phyloP scores from a whole-genome alignment of 345 rosid species.

The Salix udensis region DNA sequence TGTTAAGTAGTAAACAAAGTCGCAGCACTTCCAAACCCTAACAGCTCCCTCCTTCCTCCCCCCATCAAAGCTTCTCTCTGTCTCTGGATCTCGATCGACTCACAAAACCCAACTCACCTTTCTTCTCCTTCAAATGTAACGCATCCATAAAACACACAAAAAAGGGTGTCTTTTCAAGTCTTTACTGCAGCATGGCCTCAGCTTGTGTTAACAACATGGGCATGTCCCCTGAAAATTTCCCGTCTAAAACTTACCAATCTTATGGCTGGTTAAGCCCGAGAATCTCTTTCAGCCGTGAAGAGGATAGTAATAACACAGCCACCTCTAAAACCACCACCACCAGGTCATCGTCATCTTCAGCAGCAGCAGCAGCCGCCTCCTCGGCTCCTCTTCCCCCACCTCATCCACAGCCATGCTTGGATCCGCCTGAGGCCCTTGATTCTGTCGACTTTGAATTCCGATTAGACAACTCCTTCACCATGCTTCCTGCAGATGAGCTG shows the following conservation, averaged over 20 bases:
- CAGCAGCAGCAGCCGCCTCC: too few species aligned
- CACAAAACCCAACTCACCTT: not conserved
- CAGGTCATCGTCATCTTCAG: not conserved
- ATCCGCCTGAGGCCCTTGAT: conserved; percentile 31
- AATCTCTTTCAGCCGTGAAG: conserved; percentile 52
- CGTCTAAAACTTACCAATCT: conserved; percentile 30
- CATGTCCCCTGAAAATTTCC: conserved; percentile 56
- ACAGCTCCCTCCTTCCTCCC: not conserved
- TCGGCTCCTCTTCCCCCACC: not conserved
- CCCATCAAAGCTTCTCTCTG: not conserved
- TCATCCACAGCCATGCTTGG: conserved; percentile 11
- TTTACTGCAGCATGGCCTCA: conserved; percentile 54
- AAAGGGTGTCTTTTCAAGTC: too few species aligned
- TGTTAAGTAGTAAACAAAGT: not conserved
- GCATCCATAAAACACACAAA: not conserved
- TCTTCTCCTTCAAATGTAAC: not conserved
- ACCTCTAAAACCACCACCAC: conserved; percentile 10
- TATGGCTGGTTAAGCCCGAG: conserved; percentile 68
- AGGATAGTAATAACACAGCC: conserved; percentile 26
- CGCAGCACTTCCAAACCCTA: not conserved
- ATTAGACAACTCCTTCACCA: conserved; percentile 68
- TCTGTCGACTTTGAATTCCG: conserved; percentile 80
- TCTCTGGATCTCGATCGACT: not conserved
- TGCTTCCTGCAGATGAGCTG: conserved; percentile 92
- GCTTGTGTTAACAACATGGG: conserved; percentile 71